These are phyloP conservation scores for Colletotrichum sp. DNA, from an alignment of 2,329 filamentous ascomycete genomes.

Conservation along the genomic window DNA sequence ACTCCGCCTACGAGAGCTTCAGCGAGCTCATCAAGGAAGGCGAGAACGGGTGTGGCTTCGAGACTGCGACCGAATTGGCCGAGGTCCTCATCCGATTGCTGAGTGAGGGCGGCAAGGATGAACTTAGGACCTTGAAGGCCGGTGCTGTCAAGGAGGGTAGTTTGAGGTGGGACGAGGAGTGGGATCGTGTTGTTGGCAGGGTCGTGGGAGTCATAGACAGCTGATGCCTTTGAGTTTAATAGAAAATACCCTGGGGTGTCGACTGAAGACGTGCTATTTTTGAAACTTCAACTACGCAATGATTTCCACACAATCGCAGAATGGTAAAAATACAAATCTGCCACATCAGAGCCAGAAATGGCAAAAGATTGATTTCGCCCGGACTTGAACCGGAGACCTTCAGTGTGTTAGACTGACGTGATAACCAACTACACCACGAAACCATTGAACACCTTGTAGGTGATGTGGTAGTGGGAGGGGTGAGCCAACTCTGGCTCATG, in stretches of 20 bases:
- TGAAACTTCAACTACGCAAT: too few species aligned
- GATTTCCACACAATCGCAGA: too few species aligned
- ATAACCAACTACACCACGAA: slow-evolving; percentile 48
- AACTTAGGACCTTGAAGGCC: slow-evolving; percentile 65
- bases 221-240: not conserved
- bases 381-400: slow-evolving; percentile 28
- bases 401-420: slow-evolving; percentile 52
- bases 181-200: slow-evolving; percentile 81
- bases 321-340: not conserved
- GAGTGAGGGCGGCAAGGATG: slow-evolving; percentile 45
- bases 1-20: slow-evolving; percentile 86
- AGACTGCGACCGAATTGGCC: slow-evolving; percentile 69
- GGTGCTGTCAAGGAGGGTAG: slow-evolving; percentile 78
- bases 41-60: slow-evolving; percentile 85
- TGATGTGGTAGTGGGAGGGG: not conserved
- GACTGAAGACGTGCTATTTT: too few species aligned
- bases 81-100: slow-evolving; percentile 70
- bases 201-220: slow-evolving; percentile 61
- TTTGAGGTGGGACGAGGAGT: slow-evolving; percentile 89
- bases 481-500: accelerated
- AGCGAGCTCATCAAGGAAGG: slow-evolving; percentile 88
- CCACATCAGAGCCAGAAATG: not conserved
- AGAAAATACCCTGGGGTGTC: too few species aligned
- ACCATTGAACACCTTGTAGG: not conserved
- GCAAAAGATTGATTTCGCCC: slow-evolving; percentile 19